Percentiles rank a stretch among this genome's conserved stretches.
These are phyloP conservation scores for Puccinia polysora DNA, from an alignment of 1,284 basidiomycete species.

Conservation along the genomic window DNA sequence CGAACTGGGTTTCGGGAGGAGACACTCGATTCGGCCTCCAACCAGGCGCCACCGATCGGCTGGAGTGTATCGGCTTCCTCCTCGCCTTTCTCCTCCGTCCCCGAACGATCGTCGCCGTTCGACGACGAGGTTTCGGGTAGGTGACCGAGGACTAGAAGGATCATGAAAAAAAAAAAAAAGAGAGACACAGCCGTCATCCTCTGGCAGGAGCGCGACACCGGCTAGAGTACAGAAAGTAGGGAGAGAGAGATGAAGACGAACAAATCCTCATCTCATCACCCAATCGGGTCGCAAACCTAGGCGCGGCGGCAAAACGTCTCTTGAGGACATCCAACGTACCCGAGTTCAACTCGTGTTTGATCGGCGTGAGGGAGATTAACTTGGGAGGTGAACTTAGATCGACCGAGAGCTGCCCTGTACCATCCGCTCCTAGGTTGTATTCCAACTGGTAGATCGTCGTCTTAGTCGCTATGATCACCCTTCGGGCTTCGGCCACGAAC, in stretches of 20 bases:
- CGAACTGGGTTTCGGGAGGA: constrained; percentile 28
- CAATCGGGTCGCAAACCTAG: constrained; percentile 33
- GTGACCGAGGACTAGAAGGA: constrained; percentile 25
- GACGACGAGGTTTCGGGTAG: not conserved
- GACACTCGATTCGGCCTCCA: constrained; percentile 19
- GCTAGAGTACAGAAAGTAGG: too few species aligned
- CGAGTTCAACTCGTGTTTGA: constrained; percentile 33
- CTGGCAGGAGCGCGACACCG: not conserved
- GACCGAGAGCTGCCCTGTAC: not conserved
- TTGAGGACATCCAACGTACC: constrained; percentile 41
- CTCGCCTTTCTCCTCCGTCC: not conserved
- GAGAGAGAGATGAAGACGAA: not conserved
- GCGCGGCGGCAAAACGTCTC: constrained; percentile 36
- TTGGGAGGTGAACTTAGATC: constrained; percentile 25
- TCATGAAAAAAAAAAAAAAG: not conserved
- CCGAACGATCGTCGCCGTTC: not conserved
- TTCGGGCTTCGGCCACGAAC: constrained; percentile 39
- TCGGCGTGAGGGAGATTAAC: constrained; percentile 29
- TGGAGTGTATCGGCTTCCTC: constrained; percentile 10
- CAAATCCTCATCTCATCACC: constrained; percentile 43
- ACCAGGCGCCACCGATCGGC: constrained; percentile 41
- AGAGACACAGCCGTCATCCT: not conserved
- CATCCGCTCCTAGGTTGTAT: constrained; percentile 5
- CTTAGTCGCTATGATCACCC: constrained; percentile 42
- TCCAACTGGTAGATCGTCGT: constrained; percentile 34